A percentile compares a stretch with the other conserved stretches of the same genome.
phyloP scores from a whole-genome alignment of 768 basidiomycete genomes.

The Lactifluus hygrophoroides region DNA sequence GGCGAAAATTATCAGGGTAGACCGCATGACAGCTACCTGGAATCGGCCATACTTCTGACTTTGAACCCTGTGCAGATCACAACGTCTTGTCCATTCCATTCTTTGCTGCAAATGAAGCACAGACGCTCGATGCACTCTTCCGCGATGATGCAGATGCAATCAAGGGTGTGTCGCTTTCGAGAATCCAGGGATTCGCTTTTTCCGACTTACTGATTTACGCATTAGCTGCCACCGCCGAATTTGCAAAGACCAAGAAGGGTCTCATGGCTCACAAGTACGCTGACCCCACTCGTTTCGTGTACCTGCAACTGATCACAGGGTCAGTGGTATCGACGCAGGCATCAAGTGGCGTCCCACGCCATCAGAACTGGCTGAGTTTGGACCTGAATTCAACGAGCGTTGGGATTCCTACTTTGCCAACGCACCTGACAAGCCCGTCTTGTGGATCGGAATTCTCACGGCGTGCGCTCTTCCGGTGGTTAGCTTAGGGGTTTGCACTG shows the following conservation, averaged over 20 bases:
- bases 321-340: slow-evolving; percentile 22
- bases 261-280: slow-evolving; percentile 50
- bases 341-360: slow-evolving; percentile 22
- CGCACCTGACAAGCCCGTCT: slow-evolving; percentile 22
- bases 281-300: slow-evolving; percentile 7
- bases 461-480: slow-evolving; percentile 12
- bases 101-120: slow-evolving; percentile 13
- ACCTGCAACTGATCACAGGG: background rate
- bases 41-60: background rate
- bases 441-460: slow-evolving; percentile 10
- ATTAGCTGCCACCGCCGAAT: slow-evolving; percentile 30
- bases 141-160: slow-evolving; percentile 15
- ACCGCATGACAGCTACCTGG: background rate
- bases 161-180: slow-evolving; percentile 12
- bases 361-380: slow-evolving; percentile 22
- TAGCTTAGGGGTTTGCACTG: background rate
- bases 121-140: slow-evolving; percentile 22
- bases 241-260: slow-evolving; percentile 34
- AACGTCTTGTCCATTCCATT: slow-evolving; percentile 14
- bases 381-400: slow-evolving; percentile 22
- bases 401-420: slow-evolving; percentile 23
- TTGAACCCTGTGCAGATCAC: slow-evolving; percentile 9
- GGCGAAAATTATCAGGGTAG: slow-evolving; percentile 36
- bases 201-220: background rate
- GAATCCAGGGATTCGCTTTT: background rate